Percentiles rank a stretch among this genome's conserved stretches.
phyloP scores from a whole-genome alignment of 352 stramenopile species.

The Elongisporangium undulatum region DNA sequence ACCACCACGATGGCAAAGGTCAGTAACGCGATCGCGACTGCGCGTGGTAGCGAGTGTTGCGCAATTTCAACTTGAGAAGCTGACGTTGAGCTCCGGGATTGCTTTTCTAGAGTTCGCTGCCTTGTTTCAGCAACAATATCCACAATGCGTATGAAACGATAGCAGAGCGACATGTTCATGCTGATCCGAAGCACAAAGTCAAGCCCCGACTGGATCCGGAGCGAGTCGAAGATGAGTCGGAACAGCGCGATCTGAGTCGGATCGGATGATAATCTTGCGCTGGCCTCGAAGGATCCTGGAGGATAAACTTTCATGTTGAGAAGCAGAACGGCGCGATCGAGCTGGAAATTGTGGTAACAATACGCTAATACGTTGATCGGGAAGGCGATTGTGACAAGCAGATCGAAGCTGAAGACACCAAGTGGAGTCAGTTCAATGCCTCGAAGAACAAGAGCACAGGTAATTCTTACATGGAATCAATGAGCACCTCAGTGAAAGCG shows the following conservation, averaged over 20 bases:
- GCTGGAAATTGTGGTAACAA: slow-evolving; percentile 25
- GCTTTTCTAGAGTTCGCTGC: too few relatives aligned
- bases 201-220: slow-evolving; percentile 16
- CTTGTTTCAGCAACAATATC: slow-evolving; percentile 4
- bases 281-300: slow-evolving; percentile 24
- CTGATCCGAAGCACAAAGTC: slow-evolving; percentile 18
- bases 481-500: slow-evolving; percentile 22
- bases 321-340: slow-evolving; percentile 20
- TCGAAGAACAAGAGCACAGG: neutral
- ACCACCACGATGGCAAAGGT: slow-evolving; percentile 8
- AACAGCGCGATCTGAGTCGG: slow-evolving; percentile 27
- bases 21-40: slow-evolving; percentile 15
- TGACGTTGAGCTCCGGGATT: too few relatives aligned
- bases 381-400: slow-evolving; percentile 22
- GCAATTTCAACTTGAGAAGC: too few relatives aligned
- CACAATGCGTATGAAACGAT: slow-evolving; percentile 17
- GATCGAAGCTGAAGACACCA: slow-evolving; percentile 20
- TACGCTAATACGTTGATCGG: slow-evolving; percentile 24
- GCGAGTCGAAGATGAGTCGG: slow-evolving; percentile 21
- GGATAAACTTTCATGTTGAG: slow-evolving; percentile 14
- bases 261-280: slow-evolving; percentile 22
- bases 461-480: slow-evolving; percentile 27
- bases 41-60: too few relatives aligned
- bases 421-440: slow-evolving; percentile 1
- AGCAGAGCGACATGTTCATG: slow-evolving; percentile 17